These are phyloP conservation scores for Plasmodium knowlesi DNA, from an alignment of 169 alveolate species.

Conservation along the genomic window DNA sequence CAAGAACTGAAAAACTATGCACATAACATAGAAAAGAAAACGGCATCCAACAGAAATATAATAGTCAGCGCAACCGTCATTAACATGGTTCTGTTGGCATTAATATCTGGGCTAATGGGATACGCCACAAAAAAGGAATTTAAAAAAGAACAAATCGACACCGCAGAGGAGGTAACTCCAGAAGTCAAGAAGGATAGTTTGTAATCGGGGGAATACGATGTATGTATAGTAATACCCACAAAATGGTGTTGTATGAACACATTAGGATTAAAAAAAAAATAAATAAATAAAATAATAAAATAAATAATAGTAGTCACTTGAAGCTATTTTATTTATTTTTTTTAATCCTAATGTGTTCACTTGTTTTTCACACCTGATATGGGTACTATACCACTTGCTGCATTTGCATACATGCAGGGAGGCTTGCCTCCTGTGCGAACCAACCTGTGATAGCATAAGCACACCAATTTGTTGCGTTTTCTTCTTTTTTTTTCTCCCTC, in stretches of 20 bases:
- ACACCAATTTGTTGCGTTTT: not conserved
- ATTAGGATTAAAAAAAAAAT: not conserved
- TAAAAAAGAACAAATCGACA: not conserved
- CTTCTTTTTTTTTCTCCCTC: not conserved
- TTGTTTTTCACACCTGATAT: not conserved
- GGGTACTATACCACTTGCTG: not conserved
- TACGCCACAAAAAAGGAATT: not conserved
- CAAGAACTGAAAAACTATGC: constrained; percentile 12
- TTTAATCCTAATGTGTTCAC: not conserved
- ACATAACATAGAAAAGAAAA: not conserved
- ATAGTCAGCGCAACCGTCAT: constrained; percentile 16
- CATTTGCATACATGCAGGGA: not conserved
- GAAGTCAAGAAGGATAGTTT: not conserved
- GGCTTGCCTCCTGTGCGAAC: not conserved
- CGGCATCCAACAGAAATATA: constrained; percentile 8
- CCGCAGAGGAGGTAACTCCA: not conserved
- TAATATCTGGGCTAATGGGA: constrained; percentile 40
- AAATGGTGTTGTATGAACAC: not conserved
- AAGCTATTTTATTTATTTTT: not conserved
- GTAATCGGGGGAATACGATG: not conserved
- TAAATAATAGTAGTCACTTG: not conserved
- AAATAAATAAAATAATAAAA: too few species aligned
- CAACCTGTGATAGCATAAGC: not conserved
- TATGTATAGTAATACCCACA: not conserved
- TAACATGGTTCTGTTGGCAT: constrained; percentile 1